These are phyloP conservation scores for Microcyclosporella mali DNA, from an alignment of 2,329 filamentous ascomycete species.

Conservation along the genomic window DNA sequence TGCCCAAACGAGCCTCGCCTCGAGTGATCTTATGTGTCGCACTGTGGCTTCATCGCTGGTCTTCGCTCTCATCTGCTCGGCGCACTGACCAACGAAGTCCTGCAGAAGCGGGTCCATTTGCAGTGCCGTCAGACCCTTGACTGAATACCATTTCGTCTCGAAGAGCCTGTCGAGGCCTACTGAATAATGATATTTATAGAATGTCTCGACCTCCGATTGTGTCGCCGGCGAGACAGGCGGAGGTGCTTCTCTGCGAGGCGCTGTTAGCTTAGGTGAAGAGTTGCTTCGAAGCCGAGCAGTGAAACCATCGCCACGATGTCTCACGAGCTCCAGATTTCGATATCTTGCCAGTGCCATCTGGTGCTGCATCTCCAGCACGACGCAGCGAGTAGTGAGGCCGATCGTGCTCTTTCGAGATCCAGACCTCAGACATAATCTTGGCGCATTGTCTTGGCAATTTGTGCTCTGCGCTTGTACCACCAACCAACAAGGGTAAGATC, in stretches of 20 bases:
- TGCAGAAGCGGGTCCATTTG: slow-evolving; percentile 54
- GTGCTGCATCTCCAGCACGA: no score
- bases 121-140: slow-evolving; percentile 48
- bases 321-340: background rate
- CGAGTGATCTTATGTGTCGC: slow-evolving; percentile 42
- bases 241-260: slow-evolving; percentile 18
- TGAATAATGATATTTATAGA: slow-evolving; percentile 72
- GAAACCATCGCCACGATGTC: background rate
- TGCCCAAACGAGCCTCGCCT: slow-evolving; percentile 56
- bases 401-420: no score
- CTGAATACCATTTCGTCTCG: slow-evolving; percentile 76
- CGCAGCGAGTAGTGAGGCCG: no score
- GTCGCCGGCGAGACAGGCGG: slow-evolving; percentile 40
- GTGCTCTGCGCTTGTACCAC: no score
- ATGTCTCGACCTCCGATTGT: slow-evolving; percentile 63
- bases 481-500: no score
- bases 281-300: background rate
- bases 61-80: slow-evolving; percentile 38
- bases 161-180: slow-evolving; percentile 68
- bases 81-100: slow-evolving; percentile 61
- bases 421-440: no score
- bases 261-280: slow-evolving; percentile 3
- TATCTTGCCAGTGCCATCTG: no score
- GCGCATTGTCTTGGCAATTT: no score
- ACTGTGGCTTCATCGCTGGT: slow-evolving; percentile 14